Evolutionary conservation across 2,329 filamentous ascomycete genomes (phyloP), one percentile per base, ranked within the genome.

Genomic region (Apiospora hydei): DNA sequence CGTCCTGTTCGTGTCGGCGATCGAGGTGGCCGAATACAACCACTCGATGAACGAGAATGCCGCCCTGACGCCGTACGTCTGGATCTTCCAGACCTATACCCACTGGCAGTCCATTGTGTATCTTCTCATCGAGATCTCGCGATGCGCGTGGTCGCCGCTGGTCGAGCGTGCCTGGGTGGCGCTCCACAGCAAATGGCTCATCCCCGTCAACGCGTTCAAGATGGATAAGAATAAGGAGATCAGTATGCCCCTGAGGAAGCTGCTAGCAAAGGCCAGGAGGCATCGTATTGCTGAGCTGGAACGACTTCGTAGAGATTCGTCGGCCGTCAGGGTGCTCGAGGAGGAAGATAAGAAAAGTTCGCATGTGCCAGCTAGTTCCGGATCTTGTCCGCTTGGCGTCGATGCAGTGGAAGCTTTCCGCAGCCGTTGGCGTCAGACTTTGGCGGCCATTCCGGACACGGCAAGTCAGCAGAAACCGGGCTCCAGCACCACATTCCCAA

Each of bases 1-100:
- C 73, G 90, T 90, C 72, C 85, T 95, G 1, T 93, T 94, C 78
- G 83, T 91, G 34, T 92, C 91, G 0, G 91, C 92, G 2, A 87
- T 95, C 38, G 93, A 95, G 77, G 90, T 95, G 38, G 87, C 94
- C 67, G 93, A 95, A 80, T 91, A 93, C 78, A 89, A 89, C 24
- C 84, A 91, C 68, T 85, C 93, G 1, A 83, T 95, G 18, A 89
- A 92, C 76, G 89, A 86, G 0, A 91, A 94, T 61, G 77, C 79
- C 8, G 80, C 84, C 8, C 84, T 82, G 74, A 82, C 82, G 69
- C 83, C 84, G 49, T 88, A 85, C 78, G 78, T 82, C 26, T 88
- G 86, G 86, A 77, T 88, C 2, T 87, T 85, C 74, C 82, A 84
- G 74, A 88, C 85, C 0, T 88, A 88, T 71, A 84, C 85, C 5